Conservation (phyloP, 257 asterid species). For the Nicotiana attenuata region DNA sequence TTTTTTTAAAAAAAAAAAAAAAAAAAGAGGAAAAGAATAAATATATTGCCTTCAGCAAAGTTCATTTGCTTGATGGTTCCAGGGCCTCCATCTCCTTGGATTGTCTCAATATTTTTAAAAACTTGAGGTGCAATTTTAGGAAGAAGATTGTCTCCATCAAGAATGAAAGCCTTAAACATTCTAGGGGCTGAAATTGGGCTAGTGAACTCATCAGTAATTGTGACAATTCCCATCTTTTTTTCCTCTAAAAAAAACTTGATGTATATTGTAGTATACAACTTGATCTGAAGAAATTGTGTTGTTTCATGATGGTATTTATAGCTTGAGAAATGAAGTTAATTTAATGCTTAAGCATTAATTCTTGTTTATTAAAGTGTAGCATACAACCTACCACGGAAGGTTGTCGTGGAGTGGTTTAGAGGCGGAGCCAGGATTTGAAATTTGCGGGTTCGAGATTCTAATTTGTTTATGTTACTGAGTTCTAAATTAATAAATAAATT, state of each 20-base stretch:
- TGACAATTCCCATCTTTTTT: slow-evolving; percentile 24
- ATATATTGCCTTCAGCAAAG: slow-evolving; percentile 30
- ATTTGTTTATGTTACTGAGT: no score
- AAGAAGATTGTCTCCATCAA: slow-evolving; percentile 38
- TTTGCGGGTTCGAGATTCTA: no score
- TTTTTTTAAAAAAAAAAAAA: no score
- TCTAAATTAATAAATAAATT: no score
- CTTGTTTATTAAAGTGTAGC: neutral
- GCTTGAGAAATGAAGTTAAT: neutral
- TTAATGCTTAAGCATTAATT: neutral
- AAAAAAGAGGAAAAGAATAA: neutral
- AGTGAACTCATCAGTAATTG: slow-evolving; percentile 24
- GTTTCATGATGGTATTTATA: slow-evolving; percentile 20
- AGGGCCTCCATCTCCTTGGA: slow-evolving; percentile 42
- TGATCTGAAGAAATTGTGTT: neutral
- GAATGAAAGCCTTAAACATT: slow-evolving; percentile 34
- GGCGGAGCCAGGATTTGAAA: no score
- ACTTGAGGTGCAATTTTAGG: slow-evolving; percentile 42
- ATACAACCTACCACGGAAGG: no score
- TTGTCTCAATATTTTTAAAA: slow-evolving; percentile 31
- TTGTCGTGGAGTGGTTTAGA: no score
- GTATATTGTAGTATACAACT: neutral
- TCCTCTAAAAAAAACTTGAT: neutral
- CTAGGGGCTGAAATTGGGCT: slow-evolving; percentile 27
- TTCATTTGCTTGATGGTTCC: slow-evolving; percentile 44